phyloP scores from a whole-genome alignment of 352 stramenopile genomes.

The Phytophthora aleatoria region DNA sequence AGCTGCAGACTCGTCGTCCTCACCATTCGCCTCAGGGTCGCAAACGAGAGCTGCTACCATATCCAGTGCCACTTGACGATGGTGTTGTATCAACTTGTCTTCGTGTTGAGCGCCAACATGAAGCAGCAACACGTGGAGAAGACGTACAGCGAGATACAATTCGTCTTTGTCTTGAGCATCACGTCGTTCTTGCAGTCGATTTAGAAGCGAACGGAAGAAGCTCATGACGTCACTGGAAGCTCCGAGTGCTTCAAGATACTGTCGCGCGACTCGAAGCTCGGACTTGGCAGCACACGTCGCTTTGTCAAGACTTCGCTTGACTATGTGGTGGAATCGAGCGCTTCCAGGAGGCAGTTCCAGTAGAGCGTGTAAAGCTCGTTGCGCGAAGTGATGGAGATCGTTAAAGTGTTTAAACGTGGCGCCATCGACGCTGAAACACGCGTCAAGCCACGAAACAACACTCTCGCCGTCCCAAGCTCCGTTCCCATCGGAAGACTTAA shows the following conservation, averaged over 20 bases:
- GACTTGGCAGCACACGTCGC: slow-evolving; percentile 13
- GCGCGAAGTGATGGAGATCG: slow-evolving; percentile 51
- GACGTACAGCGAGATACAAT: slow-evolving; percentile 36
- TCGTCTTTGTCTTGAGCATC: slow-evolving; percentile 24
- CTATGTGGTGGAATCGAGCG: slow-evolving; percentile 22
- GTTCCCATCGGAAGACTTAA: slow-evolving; percentile 8
- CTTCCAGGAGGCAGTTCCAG: slow-evolving; percentile 30
- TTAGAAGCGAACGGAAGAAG: slow-evolving; percentile 27
- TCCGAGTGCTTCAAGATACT: slow-evolving; percentile 35
- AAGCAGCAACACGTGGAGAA: slow-evolving; percentile 53
- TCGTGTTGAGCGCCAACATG: slow-evolving; percentile 49
- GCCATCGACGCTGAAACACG: slow-evolving; percentile 57
- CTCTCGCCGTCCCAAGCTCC: slow-evolving; percentile 21
- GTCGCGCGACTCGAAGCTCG: slow-evolving; percentile 19
- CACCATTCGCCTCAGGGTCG: slow-evolving; percentile 2
- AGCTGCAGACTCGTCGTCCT: slow-evolving; percentile 29
- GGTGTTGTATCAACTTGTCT: slow-evolving; percentile 34
- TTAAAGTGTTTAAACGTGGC: slow-evolving; percentile 39
- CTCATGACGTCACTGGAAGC: slow-evolving; percentile 26
- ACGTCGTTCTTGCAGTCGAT: slow-evolving; percentile 31
- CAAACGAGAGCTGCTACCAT: slow-evolving; percentile 30
- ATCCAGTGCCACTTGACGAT: slow-evolving; percentile 38
- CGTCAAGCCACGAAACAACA: slow-evolving; percentile 54
- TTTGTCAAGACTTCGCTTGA: slow-evolving; percentile 35
- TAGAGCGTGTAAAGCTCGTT: slow-evolving; percentile 36